Evolutionary conservation across 108 stramenopile species (phyloP).

Genomic region (Thalassiosira profunda): DNA sequence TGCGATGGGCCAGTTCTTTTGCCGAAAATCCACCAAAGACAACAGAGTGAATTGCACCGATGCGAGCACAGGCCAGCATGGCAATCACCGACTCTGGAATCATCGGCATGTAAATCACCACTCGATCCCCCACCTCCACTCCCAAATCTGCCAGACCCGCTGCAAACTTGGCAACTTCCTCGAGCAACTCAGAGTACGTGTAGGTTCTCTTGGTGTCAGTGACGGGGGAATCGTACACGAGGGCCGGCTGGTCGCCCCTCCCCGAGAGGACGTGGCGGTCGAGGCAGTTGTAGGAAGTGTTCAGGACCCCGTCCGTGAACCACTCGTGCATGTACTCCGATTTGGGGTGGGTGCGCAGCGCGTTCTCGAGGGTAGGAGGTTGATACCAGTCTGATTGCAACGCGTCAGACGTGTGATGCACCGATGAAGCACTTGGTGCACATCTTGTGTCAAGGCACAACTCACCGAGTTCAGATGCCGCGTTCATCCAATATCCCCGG

Average conservation of each 20-base stretch:
- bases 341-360: constrained; percentile 2
- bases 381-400: background rate
- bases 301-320: constrained; percentile 65
- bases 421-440: no score
- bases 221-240: constrained; percentile 70
- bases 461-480: constrained; percentile 3
- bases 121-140: constrained; percentile 71
- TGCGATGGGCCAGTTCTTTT: constrained; percentile 67
- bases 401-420: no score
- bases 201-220: constrained; percentile 43
- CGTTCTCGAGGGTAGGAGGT: background rate
- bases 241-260: constrained; percentile 59
- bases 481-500: background rate
- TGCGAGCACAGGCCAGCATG: constrained; percentile 81
- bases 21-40: constrained; percentile 92
- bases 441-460: no score
- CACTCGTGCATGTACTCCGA: constrained; percentile 24
- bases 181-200: constrained; percentile 66
- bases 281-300: constrained; percentile 76
- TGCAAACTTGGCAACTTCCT: constrained; percentile 60
- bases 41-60: constrained; percentile 87
- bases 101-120: constrained; percentile 90
- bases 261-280: constrained; percentile 70
- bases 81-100: constrained; percentile 81
- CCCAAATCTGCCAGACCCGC: constrained; percentile 54